phyloP scores from a whole-genome alignment of 208 protist genomes.

The Crithidia thermophila region DNA sequence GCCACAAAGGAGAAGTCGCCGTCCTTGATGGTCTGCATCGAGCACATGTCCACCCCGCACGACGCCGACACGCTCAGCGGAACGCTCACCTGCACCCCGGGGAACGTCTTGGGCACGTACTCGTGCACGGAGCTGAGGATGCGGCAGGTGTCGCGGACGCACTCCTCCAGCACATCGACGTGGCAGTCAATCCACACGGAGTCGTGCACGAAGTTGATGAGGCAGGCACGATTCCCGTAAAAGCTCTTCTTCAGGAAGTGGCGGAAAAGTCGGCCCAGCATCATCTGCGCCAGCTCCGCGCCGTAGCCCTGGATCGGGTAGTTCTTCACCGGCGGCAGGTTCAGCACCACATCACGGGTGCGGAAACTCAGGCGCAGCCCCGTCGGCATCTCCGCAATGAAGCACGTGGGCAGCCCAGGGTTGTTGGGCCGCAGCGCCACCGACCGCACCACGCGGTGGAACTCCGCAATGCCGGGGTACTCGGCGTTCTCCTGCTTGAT shows the following conservation, averaged over 20 bases:
- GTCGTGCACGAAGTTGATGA: slow-evolving; percentile 92
- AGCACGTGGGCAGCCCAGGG: slow-evolving; percentile 79
- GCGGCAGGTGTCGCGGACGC: slow-evolving; percentile 57
- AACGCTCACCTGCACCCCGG: slow-evolving; percentile 66
- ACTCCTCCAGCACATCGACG: slow-evolving; percentile 69
- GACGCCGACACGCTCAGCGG: slow-evolving; percentile 71
- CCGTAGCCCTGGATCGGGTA: slow-evolving; percentile 92
- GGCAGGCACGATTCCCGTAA: slow-evolving; percentile 67
- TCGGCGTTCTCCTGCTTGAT: slow-evolving; percentile 72
- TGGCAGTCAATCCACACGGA: slow-evolving; percentile 92
- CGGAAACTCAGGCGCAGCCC: slow-evolving; percentile 77
- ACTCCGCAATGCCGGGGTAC: slow-evolving; percentile 78
- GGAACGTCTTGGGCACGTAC: slow-evolving; percentile 77
- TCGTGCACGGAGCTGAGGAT: slow-evolving; percentile 69
- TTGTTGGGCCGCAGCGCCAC: slow-evolving; percentile 83
- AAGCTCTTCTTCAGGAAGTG: slow-evolving; percentile 68
- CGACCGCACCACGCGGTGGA: slow-evolving; percentile 68
- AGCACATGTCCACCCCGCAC: slow-evolving; percentile 82
- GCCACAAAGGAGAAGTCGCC: slow-evolving; percentile 47
- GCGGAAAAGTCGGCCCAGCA: slow-evolving; percentile 81
- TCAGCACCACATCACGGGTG: slow-evolving; percentile 78
- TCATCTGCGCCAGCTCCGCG: slow-evolving; percentile 90
- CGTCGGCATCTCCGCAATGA: slow-evolving; percentile 85
- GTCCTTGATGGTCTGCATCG: slow-evolving; percentile 59
- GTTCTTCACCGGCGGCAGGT: slow-evolving; percentile 87